Conservation (phyloP, 2,329 filamentous ascomycete species). For the Penicillium sclerotiorum region DNA sequence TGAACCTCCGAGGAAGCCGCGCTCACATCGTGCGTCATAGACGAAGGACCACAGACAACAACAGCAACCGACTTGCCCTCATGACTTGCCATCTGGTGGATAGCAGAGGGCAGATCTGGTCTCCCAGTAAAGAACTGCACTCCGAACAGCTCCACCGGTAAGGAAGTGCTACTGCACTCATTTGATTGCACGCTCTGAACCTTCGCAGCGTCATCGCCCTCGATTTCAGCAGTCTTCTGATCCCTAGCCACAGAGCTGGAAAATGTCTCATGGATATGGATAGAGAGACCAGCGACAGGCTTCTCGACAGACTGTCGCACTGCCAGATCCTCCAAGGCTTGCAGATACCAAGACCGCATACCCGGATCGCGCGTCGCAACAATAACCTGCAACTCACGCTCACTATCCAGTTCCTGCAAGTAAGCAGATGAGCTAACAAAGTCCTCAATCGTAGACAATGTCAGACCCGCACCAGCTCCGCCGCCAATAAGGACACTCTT, state of each 20-base stretch:
- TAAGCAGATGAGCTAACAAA: slow-evolving; percentile 9
- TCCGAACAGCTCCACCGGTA: slow-evolving; percentile 11
- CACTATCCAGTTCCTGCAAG: too few relatives aligned
- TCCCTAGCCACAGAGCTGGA: not conserved
- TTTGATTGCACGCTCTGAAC: slow-evolving; percentile 8
- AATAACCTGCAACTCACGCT: slow-evolving; percentile 19
- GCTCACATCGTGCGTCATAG: slow-evolving; percentile 45
- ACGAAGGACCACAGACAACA: slow-evolving; percentile 20
- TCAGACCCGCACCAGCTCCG: slow-evolving; percentile 60
- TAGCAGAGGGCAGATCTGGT: slow-evolving; percentile 12
- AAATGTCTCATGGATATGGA: slow-evolving; percentile 21
- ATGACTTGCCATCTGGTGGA: slow-evolving; percentile 7
- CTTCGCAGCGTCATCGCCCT: not conserved
- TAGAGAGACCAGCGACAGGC: slow-evolving; percentile 10
- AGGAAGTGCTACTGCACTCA: slow-evolving; percentile 7
- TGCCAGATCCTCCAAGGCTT: slow-evolving; percentile 18
- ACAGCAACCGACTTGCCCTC: slow-evolving; percentile 15
- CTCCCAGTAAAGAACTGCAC: slow-evolving; percentile 16
- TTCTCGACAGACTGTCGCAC: slow-evolving; percentile 9
- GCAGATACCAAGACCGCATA: slow-evolving; percentile 19
- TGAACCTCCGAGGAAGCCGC: slow-evolving; percentile 52
- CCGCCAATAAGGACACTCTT: slow-evolving; percentile 55
- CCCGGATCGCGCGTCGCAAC: slow-evolving; percentile 20
- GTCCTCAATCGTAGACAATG: slow-evolving; percentile 49
- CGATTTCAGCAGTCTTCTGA: slow-evolving; percentile 1